Evolutionary conservation across 2,329 filamentous ascomycete species (phyloP).

Genomic region (Xylariaceae sp.): DNA sequence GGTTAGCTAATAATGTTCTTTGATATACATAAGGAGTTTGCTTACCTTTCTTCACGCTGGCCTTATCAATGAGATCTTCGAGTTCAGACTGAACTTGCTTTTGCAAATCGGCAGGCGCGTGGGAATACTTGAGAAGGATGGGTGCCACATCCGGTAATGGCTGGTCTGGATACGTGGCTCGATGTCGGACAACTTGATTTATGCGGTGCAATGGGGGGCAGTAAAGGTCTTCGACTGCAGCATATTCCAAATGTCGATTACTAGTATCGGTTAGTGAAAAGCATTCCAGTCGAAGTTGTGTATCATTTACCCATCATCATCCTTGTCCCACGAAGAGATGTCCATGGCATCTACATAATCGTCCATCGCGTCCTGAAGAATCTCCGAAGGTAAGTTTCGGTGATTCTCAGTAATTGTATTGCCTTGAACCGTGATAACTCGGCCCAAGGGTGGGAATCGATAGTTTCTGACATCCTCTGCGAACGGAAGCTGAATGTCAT

Average conservation of each 20-base stretch:
- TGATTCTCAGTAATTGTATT: constrained; percentile 77
- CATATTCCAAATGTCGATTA: constrained; percentile 58
- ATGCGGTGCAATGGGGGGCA: constrained; percentile 86
- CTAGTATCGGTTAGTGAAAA: constrained; percentile 23
- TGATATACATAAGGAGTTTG: neutral
- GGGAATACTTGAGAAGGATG: constrained; percentile 68
- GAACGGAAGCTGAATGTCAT: constrained; percentile 89
- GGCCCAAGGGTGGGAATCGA: constrained; percentile 85
- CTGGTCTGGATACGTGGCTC: constrained; percentile 71
- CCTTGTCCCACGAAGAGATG: constrained; percentile 64
- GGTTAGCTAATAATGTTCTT: constrained; percentile 17
- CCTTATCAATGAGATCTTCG: constrained; percentile 62
- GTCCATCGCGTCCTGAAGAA: constrained; percentile 78
- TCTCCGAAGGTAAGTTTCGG: constrained; percentile 73
- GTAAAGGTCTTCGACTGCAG: constrained; percentile 76
- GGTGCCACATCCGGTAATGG: constrained; percentile 61
- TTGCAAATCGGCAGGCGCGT: constrained; percentile 66
- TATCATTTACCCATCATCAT: constrained; percentile 67
- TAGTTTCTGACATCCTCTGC: constrained; percentile 90
- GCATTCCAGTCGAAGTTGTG: neutral
- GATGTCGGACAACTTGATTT: constrained; percentile 78
- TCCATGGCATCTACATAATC: constrained; percentile 94
- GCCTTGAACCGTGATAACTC: constrained; percentile 82
- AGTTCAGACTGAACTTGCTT: constrained; percentile 56
- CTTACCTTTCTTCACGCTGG: constrained; percentile 79